Conservation (phyloP, 345 rosid genomes). For the Populus nigra region DNA sequence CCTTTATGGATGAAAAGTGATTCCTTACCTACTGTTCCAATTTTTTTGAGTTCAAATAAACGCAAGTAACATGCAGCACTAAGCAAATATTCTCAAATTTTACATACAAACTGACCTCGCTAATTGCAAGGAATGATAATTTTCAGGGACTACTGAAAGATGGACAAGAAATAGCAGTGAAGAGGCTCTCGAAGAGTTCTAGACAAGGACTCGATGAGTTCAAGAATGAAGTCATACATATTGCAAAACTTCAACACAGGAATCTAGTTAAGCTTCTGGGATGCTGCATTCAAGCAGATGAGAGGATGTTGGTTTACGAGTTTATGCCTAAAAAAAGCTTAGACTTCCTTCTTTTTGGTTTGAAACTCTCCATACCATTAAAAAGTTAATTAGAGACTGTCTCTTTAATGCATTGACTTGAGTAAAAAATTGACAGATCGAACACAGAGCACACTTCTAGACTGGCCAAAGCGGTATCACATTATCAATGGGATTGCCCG, state of each 20-base stretch:
- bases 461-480: not conserved
- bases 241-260: conserved; percentile 2
- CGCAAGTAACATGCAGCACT: too few relatives aligned
- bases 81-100: not conserved
- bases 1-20: too few relatives aligned
- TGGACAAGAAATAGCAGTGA: conserved; percentile 3
- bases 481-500: not conserved
- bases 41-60: too few relatives aligned
- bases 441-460: not conserved
- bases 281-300: not conserved
- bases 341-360: not conserved
- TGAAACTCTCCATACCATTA: not conserved
- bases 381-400: not conserved
- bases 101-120: too few relatives aligned
- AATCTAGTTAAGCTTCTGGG: not conserved
- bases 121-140: not conserved
- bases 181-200: conserved; percentile 1
- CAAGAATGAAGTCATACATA: not conserved
- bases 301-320: not conserved
- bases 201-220: conserved; percentile 2
- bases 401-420: too few relatives aligned
- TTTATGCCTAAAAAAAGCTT: not conserved
- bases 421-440: not conserved
- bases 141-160: not conserved
- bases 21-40: too few relatives aligned